Evolutionary conservation across 1,284 basidiomycete species (phyloP), one percentile per base, ranked within the genome.

Genomic region (Cutaneotrichosporon cutaneum): DNA sequence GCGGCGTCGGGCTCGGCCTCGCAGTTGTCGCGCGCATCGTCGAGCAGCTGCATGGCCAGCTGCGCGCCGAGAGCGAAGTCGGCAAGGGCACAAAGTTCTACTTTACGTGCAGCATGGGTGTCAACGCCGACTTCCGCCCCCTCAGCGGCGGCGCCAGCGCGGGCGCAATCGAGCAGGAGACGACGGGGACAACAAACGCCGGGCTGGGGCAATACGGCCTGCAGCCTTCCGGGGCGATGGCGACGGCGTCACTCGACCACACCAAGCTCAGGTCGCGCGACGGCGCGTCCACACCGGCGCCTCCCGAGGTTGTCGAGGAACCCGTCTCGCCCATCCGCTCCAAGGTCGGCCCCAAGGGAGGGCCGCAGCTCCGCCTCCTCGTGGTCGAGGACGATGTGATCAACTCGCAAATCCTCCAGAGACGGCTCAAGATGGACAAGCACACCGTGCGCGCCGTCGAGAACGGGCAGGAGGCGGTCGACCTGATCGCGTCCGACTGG

Each of bases 21-120:
- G 90, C 90, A 13, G 87, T 92, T 8, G 90, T 91, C 5, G 89
- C 89, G 0, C 83, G 90, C n/a, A 90, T 91, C 35, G 88, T 92
- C 7, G 87, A 89, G 72, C 90, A 91, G 70, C 82, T 92, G 0
- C 86, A 86, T 1, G 90, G 90, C 2, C 89, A 90, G 74, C 82
- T 93, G 13, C 86, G 89, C 5, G 90, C 90, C 2, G 88, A 91
- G 67, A 91, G 89, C 0, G 83, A 85, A 56, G 82, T 87, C 6
- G 82, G 81, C 54, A 80, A 85, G 71, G 90, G 90, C n/a, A 89
- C 87, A 45, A 82, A 83, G 6, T 91, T 92, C 79, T 78, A 69
- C 69, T 77, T 80, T 62, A 75, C 71, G 16, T 54, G 77, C 27
- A 64, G 63, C 39, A 76, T 80, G 76, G 60, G 47, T 18, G 47